Evolutionary conservation across 2,329 filamentous ascomycete genomes (phyloP), one percentile per base, ranked within the genome.

Genomic region (Ceratocystis alfenasii): DNA sequence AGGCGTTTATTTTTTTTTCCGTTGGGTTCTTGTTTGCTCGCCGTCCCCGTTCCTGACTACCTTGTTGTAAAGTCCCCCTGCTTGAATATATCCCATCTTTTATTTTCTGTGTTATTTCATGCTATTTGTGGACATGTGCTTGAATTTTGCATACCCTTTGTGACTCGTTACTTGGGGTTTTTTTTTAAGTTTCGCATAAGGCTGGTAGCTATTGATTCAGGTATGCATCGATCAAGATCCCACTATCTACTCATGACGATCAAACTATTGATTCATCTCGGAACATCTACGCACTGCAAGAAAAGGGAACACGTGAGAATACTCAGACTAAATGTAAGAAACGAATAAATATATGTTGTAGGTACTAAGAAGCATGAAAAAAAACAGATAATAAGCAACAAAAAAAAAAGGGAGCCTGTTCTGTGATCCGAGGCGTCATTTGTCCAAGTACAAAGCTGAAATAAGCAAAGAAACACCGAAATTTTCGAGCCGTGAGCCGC

Each of bases 1-100:
- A 70, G 50, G 50, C 59, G 66, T 69, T 68, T 69, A 65, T 62
- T 59, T 63, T 63, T n/a, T 62, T 65, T 59, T 46, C 44, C 10
- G 36, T 41, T 53, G n/a, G 28, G 25, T 25, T 28, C 46, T 44
- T 36, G 41, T 62, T 65, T 60, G 22, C 25, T 59, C 28, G 10
- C 36, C 12, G 8, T 41, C 36, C 3, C 36, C 30, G 1, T 33
- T 57, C 15, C 6, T 1, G 53, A 28, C 25, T 33, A 17, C 53
- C 10, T 59, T 59, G 28, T 20, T 59, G 28, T 17, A 59, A 59
- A 59, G 55, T 36, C 33, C 36, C 36, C 46, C 46, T 50, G 46
- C 30, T 62, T 63, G 44, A 44, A 46, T 45, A 67, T 46, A 30
- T 59, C 36, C 33, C 36, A 41, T 41, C 3, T 3, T 55, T 63